Conservation (phyloP, 1,139 yeast species). For the Geotrichum klebahnii region DNA sequence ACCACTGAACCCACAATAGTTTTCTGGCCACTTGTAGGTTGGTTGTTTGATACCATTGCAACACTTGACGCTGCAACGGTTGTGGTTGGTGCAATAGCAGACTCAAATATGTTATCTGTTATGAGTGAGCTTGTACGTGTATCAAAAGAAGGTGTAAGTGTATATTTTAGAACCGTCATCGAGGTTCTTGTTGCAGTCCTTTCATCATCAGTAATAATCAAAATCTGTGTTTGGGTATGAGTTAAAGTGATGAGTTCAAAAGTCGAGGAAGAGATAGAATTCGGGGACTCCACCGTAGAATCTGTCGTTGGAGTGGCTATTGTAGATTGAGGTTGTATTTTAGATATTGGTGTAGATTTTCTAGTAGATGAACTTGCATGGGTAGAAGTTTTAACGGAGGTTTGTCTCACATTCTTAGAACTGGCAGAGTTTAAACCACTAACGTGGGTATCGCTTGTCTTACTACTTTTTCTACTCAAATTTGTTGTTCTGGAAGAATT, state of each 20-base stretch:
- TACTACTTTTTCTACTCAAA: no score
- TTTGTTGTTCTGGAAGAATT: no score
- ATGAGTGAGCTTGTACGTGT: conserved; percentile 17
- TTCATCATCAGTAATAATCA: conserved; percentile 14
- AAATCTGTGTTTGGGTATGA: conserved; percentile 20
- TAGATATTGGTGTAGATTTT: no score
- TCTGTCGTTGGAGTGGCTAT: neutral
- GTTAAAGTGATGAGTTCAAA: conserved; percentile 16
- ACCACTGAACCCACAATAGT: conserved; percentile 47
- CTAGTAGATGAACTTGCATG: no score
- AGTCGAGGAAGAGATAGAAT: neutral
- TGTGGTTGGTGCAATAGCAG: no score
- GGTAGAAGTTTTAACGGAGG: neutral
- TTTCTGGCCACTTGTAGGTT: conserved; percentile 26
- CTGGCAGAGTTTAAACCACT: no score
- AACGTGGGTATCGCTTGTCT: no score
- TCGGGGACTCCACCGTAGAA: neutral
- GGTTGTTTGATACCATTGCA: conserved; percentile 2
- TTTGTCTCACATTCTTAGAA: neutral
- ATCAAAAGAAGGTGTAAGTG: conserved; percentile 23
- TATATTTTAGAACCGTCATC: conserved; percentile 11
- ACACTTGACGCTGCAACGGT: conserved; percentile 15
- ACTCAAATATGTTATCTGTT: conserved; percentile 7
- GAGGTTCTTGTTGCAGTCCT: conserved; percentile 20
- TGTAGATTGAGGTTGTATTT: neutral